phyloP scores from a whole-genome alignment of 768 basidiomycete species.

The Rhodotorula paludigena region DNA sequence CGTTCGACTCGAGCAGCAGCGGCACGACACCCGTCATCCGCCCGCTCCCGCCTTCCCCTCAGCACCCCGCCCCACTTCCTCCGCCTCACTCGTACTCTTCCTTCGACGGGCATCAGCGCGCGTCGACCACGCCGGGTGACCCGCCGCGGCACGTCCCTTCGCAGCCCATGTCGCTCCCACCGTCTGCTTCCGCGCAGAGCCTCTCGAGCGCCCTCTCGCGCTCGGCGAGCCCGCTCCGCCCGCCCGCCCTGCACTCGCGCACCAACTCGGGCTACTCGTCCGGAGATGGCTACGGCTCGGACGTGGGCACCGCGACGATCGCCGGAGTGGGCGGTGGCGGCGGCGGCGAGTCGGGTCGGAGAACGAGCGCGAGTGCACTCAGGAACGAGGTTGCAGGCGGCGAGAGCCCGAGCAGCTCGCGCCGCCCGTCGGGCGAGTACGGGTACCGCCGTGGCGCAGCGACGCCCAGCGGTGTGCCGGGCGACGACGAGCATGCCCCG shows the following conservation, averaged over 20 bases:
- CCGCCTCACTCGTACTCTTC: not conserved
- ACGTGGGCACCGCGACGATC: too few species aligned
- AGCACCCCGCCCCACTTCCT: not conserved
- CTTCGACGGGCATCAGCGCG: slow-evolving; percentile 2
- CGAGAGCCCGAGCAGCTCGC: not conserved
- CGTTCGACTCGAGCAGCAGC: too few species aligned
- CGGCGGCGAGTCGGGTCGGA: not conserved
- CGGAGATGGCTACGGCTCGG: too few species aligned
- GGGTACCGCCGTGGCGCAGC: too few species aligned
- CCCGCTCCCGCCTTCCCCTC: slow-evolving; percentile 11
- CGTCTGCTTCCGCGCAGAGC: slow-evolving; percentile 7
- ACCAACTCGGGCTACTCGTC: not conserved
- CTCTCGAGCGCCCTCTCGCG: not conserved
- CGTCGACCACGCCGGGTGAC: slow-evolving; percentile 12
- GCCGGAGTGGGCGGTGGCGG: too few species aligned
- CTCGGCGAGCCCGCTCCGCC: not conserved
- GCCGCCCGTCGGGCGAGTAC: not conserved
- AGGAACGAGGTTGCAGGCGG: slow-evolving; percentile 3
- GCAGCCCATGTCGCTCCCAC: not conserved
- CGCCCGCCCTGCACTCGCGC: not conserved
- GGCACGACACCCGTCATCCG: too few species aligned
- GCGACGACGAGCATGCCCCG: not conserved
- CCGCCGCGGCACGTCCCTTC: slow-evolving; percentile 16
- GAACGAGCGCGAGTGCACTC: slow-evolving; percentile 4
- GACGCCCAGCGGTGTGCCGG: too few species aligned